phyloP scores from a whole-genome alignment of 495 filamentous ascomycete species.

The Neurospora tetraspora region DNA sequence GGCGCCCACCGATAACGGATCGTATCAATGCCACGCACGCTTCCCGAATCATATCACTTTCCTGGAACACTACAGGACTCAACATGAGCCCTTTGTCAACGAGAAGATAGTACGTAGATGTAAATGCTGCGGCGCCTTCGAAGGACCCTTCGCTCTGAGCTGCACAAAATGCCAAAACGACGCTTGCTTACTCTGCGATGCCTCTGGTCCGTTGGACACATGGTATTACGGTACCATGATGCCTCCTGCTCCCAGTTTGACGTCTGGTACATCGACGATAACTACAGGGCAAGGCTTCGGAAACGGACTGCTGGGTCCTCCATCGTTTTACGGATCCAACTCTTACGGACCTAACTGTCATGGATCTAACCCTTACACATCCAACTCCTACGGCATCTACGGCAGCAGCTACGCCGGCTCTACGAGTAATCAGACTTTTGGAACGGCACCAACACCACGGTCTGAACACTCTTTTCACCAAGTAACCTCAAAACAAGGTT shows the following conservation, averaged over 20 bases:
- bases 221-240: not conserved
- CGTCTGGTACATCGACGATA: not conserved
- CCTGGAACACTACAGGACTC: not conserved
- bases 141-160: not conserved
- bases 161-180: not conserved
- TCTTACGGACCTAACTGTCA: not conserved
- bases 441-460: not conserved
- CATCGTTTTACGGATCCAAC: not conserved
- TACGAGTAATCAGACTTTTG: not conserved
- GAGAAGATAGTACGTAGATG: not conserved
- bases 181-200: not conserved
- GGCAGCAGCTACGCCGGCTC: not conserved
- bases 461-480: not conserved
- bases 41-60: not conserved
- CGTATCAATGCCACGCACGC: not conserved
- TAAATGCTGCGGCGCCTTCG: not conserved
- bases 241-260: not conserved
- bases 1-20: not conserved
- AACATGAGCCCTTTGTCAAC: not conserved
- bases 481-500: not conserved
- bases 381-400: not conserved
- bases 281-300: not conserved
- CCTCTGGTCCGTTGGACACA: not conserved
- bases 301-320: not conserved
- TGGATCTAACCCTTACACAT: not conserved